phyloP scores from a whole-genome alignment of 2,329 filamentous ascomycete species.

The Fusarium hainanense region DNA sequence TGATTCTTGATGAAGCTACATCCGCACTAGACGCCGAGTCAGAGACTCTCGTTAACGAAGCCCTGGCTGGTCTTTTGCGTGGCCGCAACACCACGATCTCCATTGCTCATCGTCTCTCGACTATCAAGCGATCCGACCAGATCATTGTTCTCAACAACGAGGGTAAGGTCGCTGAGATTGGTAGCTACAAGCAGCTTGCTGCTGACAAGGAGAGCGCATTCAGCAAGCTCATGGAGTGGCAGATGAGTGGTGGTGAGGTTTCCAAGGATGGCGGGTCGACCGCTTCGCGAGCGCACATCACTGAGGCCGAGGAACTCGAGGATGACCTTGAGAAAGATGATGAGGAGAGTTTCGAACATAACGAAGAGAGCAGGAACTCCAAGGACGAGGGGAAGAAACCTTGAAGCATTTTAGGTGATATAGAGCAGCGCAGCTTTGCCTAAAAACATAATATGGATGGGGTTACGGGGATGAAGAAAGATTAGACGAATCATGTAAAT shows the following conservation, averaged over 20 bases:
- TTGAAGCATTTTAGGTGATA: conserved; percentile 17
- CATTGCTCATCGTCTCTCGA: conserved; percentile 94
- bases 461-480: conserved; percentile 19
- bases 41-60: conserved; percentile 94
- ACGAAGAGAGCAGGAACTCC: conserved; percentile 41
- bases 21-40: conserved; percentile 96
- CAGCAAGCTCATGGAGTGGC: conserved; percentile 98
- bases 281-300: conserved; percentile 56
- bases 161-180: conserved; percentile 90
- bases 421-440: conserved; percentile 11
- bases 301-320: conserved; percentile 64
- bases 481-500: conserved; percentile 46
- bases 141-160: conserved; percentile 92
- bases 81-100: conserved; percentile 97
- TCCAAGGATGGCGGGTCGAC: conserved; percentile 53
- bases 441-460: conserved; percentile 35
- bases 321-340: conserved; percentile 58
- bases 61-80: conserved; percentile 80
- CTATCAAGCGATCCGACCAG: conserved; percentile 93
- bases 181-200: conserved; percentile 82
- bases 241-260: conserved; percentile 86
- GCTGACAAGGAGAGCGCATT: conserved; percentile 83
- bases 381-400: conserved; percentile 36
- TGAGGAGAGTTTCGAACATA: conserved; percentile 49
- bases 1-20: conserved; percentile 96